Conservation (phyloP, 495 filamentous ascomycete genomes). For the Talaromyces ruber region DNA sequence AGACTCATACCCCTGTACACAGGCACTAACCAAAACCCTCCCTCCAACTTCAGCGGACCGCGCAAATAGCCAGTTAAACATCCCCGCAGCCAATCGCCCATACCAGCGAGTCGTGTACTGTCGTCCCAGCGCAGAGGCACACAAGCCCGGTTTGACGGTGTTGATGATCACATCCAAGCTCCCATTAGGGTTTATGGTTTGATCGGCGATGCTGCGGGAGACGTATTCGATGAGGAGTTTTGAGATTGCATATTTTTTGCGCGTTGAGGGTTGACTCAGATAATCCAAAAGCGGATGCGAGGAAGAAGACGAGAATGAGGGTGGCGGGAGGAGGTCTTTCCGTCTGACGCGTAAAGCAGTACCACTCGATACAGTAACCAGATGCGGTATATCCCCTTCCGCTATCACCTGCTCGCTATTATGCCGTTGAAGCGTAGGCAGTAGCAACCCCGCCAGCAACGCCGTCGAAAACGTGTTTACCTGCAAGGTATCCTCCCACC, state of each 20-base stretch:
- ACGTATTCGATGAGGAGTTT: conserved; percentile 42
- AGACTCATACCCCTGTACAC: conserved; percentile 36
- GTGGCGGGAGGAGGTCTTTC: conserved; percentile 22
- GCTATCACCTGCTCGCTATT: conserved; percentile 9
- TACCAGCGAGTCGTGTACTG: conserved; percentile 27
- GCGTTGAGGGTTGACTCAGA: conserved; percentile 21
- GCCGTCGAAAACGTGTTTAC: conserved; percentile 53
- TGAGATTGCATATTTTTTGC: conserved; percentile 35
- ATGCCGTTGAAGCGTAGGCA: conserved; percentile 35
- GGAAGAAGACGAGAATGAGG: not conserved
- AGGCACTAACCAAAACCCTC: conserved; percentile 42
- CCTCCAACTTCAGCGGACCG: conserved; percentile 41
- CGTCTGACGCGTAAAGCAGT: conserved; percentile 30
- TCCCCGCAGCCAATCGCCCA: conserved; percentile 25
- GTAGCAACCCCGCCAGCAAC: conserved; percentile 44
- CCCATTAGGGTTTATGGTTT: conserved; percentile 23
- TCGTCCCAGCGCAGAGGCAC: conserved; percentile 29
- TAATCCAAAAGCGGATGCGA: conserved; percentile 19
- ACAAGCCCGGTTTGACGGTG: conserved; percentile 36
- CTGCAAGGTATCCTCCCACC: conserved; percentile 47
- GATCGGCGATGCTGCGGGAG: conserved; percentile 25
- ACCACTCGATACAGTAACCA: conserved; percentile 34
- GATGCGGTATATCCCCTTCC: conserved; percentile 18
- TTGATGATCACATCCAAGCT: conserved; percentile 35
- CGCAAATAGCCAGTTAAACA: conserved; percentile 32